phyloP scores from a whole-genome alignment of 805 yeast species.

The Clavispora vitiphila region DNA sequence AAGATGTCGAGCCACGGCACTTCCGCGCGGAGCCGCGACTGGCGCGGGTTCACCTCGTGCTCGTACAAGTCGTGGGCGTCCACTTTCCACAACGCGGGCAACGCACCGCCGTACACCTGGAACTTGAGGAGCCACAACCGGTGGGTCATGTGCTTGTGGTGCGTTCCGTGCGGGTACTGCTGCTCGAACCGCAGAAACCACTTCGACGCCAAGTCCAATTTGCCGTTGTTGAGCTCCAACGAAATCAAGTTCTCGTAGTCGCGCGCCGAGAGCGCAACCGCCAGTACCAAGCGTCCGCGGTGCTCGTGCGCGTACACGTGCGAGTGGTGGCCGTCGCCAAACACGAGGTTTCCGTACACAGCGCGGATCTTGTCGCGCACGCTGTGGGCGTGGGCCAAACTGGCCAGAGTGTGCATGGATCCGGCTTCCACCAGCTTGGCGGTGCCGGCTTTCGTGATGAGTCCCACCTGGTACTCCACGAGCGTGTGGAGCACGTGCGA shows the following conservation, averaged over 20 bases:
- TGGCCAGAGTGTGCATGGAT: background rate
- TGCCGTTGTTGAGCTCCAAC: conserved; percentile 31
- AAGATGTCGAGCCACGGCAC: conserved; percentile 19
- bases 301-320: conserved; percentile 7
- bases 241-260: conserved; percentile 37
- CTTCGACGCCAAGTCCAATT: conserved; percentile 34
- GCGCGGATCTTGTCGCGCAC: conserved; percentile 10
- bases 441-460: conserved; percentile 8
- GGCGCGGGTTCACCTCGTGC: conserved; percentile 15
- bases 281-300: conserved; percentile 1
- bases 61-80: conserved; percentile 17
- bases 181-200: conserved; percentile 34
- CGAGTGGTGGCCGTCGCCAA: background rate
- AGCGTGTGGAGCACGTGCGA: conserved; percentile 8
- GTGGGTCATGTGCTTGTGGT: conserved; percentile 21
- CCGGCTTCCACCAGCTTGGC: conserved; percentile 1
- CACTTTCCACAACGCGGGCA: conserved; percentile 28
- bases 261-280: conserved; percentile 13
- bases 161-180: conserved; percentile 14
- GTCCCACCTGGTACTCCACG: conserved; percentile 9
- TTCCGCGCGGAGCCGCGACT: conserved; percentile 15
- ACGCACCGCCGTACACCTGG: conserved; percentile 28
- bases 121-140: conserved; percentile 33
- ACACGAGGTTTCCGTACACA: conserved; percentile 12
- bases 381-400: conserved; percentile 8